Conservation (phyloP, 2,329 filamentous ascomycete genomes). For the Fusarium sp. region DNA sequence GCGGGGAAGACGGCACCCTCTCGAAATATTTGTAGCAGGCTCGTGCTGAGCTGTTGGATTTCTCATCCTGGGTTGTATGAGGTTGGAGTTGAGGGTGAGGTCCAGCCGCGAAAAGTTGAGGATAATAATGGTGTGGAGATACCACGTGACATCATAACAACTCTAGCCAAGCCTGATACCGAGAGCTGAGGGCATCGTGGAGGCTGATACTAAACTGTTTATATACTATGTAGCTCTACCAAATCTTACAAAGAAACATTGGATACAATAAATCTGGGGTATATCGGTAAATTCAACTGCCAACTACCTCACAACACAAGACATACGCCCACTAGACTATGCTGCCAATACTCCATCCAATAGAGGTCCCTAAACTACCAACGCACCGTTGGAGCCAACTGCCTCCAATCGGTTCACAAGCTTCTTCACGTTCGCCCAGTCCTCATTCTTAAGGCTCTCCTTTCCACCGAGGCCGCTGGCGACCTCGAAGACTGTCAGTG, state of each 20-base stretch:
- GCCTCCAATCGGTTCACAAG: slow-evolving; percentile 81
- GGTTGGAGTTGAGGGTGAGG: background rate
- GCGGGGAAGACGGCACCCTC: slow-evolving; percentile 2
- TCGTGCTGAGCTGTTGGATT: background rate
- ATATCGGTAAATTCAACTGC: slow-evolving; percentile 41
- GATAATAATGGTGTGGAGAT: slow-evolving; percentile 18
- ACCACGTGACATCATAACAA: slow-evolving; percentile 24
- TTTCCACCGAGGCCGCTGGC: slow-evolving; percentile 84
- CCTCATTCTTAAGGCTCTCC: slow-evolving; percentile 84
- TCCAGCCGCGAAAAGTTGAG: slow-evolving; percentile 24
- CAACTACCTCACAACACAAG: slow-evolving; percentile 36
- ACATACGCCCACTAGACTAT: slow-evolving; percentile 24
- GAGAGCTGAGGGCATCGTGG: background rate
- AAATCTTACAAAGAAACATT: background rate
- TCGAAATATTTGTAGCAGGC: background rate
- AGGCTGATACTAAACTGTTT: no score
- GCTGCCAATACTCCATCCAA: slow-evolving; percentile 36
- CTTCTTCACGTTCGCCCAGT: slow-evolving; percentile 95
- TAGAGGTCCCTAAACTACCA: slow-evolving; percentile 53
- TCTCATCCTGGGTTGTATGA: background rate
- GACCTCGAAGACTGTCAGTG: slow-evolving; percentile 93
- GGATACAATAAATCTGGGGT: slow-evolving; percentile 29
- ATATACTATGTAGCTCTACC: no score
- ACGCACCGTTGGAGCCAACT: slow-evolving; percentile 63
- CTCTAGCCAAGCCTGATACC: background rate